Evolutionary conservation across 306 rosid species (phyloP), one percentile per base, ranked within the genome.

Genomic region (Pterocarpus macrocarpus): DNA sequence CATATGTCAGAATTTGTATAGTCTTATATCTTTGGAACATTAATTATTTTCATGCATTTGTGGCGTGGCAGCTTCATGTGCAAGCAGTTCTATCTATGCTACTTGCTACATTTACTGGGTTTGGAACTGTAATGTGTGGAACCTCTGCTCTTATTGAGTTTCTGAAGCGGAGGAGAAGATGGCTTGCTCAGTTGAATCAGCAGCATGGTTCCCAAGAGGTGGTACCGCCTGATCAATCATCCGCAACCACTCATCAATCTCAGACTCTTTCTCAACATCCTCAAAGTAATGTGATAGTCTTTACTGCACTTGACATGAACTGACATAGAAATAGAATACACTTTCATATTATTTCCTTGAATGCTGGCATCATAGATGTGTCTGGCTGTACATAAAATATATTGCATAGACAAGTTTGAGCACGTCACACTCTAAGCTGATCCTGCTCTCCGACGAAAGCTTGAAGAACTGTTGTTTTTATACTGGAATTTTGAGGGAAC

Each of bases 21-120:
- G 41, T 45, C 14, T 4, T 33, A 50, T 44, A 45, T 9, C 5
- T 43, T 43, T 8, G 1, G 49, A 58, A 62, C 43, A 12, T 13
- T 0, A 32, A 50, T 50, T 44, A 17, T 39, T 73, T 28, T 50
- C 63, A 7, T 38, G 9, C 49, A 45, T 34, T 80, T 44, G 69
- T 76, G 81, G 62, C 57, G 47, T 80, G 72, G 50, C 88, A 92
- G 97, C 81, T 90, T 75, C 90, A 79, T 16, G 75, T 85, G 83
- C 90, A 88, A 72, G 84, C 90, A 8, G 88, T 90, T 75, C 79
- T 90, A 55, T 77, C 90, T 16, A 63, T 92, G 36, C 90, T 90
- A 15, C 67, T 92, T 7, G 92, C 94, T 73, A 87, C 90, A 7
- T 83, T 92, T 47, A 73, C 88, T 16, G 97, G 94, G 33, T 88